These are phyloP conservation scores for Lipomyces chichibuensis DNA, from an alignment of 805 yeast species.

Conservation along the genomic window DNA sequence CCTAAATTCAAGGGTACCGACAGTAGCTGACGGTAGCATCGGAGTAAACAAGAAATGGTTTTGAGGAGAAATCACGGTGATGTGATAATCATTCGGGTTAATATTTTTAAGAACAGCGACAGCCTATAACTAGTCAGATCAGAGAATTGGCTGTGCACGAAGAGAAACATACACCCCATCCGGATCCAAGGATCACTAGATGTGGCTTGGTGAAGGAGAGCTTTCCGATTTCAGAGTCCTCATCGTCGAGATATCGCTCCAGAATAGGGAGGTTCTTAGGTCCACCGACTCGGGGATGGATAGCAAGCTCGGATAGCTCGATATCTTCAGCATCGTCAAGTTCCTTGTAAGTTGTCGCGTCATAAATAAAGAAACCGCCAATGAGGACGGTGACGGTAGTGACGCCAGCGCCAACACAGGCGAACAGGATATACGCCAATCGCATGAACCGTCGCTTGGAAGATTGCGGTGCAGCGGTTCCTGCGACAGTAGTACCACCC, in stretches of 20 bases:
- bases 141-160: background rate
- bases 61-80: conserved; percentile 87
- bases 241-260: conserved; percentile 59
- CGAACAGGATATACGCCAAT: conserved; percentile 6
- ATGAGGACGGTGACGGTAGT: conserved; percentile 50
- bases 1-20: conserved; percentile 62
- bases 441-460: conserved; percentile 19
- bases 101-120: conserved; percentile 79
- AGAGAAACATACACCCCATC: conserved; percentile 71
- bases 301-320: conserved; percentile 56
- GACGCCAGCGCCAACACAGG: conserved; percentile 48
- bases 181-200: conserved; percentile 64
- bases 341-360: conserved; percentile 61
- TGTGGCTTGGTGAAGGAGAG: conserved; percentile 28
- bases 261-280: conserved; percentile 71
- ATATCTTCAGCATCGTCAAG: conserved; percentile 50
- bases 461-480: background rate
- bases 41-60: conserved; percentile 94
- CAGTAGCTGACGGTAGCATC: conserved; percentile 88
- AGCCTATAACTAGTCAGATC: conserved; percentile 42
- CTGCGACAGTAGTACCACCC: conserved; percentile 6
- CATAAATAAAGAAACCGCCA: conserved; percentile 62
- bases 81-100: conserved; percentile 85
- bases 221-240: conserved; percentile 50
- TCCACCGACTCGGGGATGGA: conserved; percentile 63